Conservation (phyloP, 2,329 filamentous ascomycete species). For the Hymenoscyphus infarciens region DNA sequence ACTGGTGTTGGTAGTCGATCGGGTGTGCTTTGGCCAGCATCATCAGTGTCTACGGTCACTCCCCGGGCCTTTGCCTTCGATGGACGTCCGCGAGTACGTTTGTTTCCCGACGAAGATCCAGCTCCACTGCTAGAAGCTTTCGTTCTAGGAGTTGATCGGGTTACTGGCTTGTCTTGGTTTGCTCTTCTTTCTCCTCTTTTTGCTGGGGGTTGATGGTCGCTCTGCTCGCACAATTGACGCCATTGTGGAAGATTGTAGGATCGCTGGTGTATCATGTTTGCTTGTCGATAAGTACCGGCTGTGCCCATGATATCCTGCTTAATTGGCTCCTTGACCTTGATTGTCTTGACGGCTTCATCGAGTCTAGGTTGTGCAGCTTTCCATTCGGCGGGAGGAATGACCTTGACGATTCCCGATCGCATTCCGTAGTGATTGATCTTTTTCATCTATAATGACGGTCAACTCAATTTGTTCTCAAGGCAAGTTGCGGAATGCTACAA, state of each 20-base stretch:
- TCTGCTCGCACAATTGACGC: slow-evolving; percentile 89
- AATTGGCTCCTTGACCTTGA: slow-evolving; percentile 94
- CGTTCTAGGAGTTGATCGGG: slow-evolving; percentile 32
- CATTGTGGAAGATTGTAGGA: slow-evolving; percentile 97
- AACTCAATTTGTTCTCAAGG: slow-evolving; percentile 13
- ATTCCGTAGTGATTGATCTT: slow-evolving; percentile 92
- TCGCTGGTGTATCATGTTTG: slow-evolving; percentile 93
- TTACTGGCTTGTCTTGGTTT: slow-evolving; percentile 36
- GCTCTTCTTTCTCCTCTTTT: slow-evolving; percentile 77
- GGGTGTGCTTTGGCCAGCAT: slow-evolving; percentile 41
- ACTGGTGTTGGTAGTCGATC: slow-evolving; percentile 51
- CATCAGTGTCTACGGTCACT: slow-evolving; percentile 20
- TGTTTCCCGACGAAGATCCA: slow-evolving; percentile 21
- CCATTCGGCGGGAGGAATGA: slow-evolving; percentile 93
- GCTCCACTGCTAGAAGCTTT: slow-evolving; percentile 24
- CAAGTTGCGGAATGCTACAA: not conserved
- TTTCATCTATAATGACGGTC: slow-evolving; percentile 52
- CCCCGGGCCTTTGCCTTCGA: slow-evolving; percentile 27
- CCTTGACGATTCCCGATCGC: slow-evolving; percentile 95
- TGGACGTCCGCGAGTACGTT: slow-evolving; percentile 24
- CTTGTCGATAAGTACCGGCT: slow-evolving; percentile 92
- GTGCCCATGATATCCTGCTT: slow-evolving; percentile 97
- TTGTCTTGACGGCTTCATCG: slow-evolving; percentile 82
- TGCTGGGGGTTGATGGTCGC: slow-evolving; percentile 92
- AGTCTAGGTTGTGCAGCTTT: slow-evolving; percentile 73